Base-by-base conservation (phyloP, 1,139 yeast genomes). In the Pichia sp. region DNA sequence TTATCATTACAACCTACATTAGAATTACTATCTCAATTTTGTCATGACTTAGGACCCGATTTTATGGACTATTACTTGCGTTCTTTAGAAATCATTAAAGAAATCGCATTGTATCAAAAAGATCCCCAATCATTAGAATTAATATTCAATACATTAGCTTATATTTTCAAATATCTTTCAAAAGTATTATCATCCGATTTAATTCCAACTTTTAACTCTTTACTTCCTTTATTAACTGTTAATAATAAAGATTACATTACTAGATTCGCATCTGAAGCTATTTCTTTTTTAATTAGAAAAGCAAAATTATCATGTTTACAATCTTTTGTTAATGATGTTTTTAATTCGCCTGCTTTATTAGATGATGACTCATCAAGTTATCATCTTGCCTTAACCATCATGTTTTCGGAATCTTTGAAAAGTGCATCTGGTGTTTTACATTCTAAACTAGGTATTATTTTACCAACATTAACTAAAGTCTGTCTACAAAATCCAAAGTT, bases 41-140 rank as follows among this genome's bases (percentile, higher is more conserved):
- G 89, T 34, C 96, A 87, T 54, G 98, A 91, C 65, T 66, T 91
- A 49, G 97, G 97, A 6, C 82, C 91, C 1, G 98, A 91, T 54
- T 91, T 88, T 56, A 72, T 87, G 68, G 74, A 76, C 3, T 87
- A 68, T 55, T 88, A 86, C 54, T 64, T 68, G 2, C 58, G 63
- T 23, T 64, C 87, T 1, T 63, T 91, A 37, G 52, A 60, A 1
- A 54, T 74, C 24, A 67, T 91, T 35, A 73, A 73, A 4, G 60
- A 66, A 0, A 60, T 85, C 15, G 74, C 85, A 3, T 50, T 72
- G 6, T 62, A 52, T 50, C 75, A 68, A 62, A 72, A 50, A 45
- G 65, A 80, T n/a, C 71, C 86, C 14, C 83, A 81, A 43, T 74
- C 80, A 0, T 69, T 91, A 35, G 96, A 91, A 60, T 79, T 88